Conservation (phyloP, 2,329 filamentous ascomycete genomes). For the Aspergillus awamori region DNA sequence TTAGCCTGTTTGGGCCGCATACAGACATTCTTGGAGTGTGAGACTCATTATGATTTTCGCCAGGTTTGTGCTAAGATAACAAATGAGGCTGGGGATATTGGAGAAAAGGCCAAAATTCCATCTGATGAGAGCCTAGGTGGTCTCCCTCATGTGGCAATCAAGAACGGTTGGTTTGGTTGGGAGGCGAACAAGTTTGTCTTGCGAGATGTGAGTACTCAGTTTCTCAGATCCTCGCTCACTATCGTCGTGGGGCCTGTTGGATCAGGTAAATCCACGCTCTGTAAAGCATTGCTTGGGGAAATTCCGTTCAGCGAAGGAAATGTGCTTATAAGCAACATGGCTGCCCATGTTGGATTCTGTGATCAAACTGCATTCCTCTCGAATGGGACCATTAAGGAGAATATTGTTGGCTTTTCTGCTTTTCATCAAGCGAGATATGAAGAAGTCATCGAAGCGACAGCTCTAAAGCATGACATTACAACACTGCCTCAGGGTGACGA, state of each 20-base stretch:
- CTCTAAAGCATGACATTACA: background rate
- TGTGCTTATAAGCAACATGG: background rate
- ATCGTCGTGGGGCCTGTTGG: constrained; percentile 48
- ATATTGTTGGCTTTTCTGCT: constrained; percentile 21
- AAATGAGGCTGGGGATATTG: too few relatives aligned
- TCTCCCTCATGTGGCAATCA: constrained; percentile 4
- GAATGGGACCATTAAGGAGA: constrained; percentile 22
- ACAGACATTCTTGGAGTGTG: constrained; percentile 25
- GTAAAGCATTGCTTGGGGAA: constrained; percentile 38
- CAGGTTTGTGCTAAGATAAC: background rate
- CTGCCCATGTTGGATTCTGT: constrained; percentile 20
- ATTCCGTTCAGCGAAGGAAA: constrained; percentile 31
- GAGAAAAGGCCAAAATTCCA: background rate
- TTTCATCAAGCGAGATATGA: background rate
- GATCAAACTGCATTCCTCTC: constrained; percentile 24
- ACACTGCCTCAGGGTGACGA: background rate
- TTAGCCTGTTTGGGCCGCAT: constrained; percentile 27
- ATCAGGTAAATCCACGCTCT: constrained; percentile 42
- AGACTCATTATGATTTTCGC: constrained; percentile 12
- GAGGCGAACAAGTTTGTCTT: constrained; percentile 17
- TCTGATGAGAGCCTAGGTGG: background rate
- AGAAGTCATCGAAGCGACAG: background rate
- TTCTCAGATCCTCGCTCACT: constrained; percentile 16
- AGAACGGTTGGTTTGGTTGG: constrained; percentile 17
- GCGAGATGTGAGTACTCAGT: constrained; percentile 12